A percentile compares a stretch with the other conserved stretches of the same genome.
Conservation (phyloP, 2,329 filamentous ascomycete genomes). For the Fusarium mundagurra region DNA sequence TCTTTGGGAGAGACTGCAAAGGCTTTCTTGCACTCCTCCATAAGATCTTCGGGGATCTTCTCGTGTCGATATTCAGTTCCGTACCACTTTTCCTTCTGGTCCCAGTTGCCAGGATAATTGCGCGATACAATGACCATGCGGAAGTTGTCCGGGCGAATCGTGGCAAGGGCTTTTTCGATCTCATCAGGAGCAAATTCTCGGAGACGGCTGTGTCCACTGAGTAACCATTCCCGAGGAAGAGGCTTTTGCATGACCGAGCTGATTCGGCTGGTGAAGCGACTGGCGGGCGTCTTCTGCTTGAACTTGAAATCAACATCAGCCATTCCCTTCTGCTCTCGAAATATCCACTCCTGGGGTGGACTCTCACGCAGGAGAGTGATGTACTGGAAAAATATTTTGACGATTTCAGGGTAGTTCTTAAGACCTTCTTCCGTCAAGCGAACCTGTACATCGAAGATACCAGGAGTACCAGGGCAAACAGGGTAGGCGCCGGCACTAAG, state of each 20-base stretch:
- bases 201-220: constrained; percentile 81
- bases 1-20: constrained; percentile 64
- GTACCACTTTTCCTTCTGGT: constrained; percentile 95
- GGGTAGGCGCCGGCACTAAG: constrained; percentile 80
- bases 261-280: constrained; percentile 85
- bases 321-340: constrained; percentile 89
- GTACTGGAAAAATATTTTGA: constrained; percentile 90
- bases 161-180: constrained; percentile 78
- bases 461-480: constrained; percentile 79
- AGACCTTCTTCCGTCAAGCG: constrained; percentile 85
- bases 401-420: constrained; percentile 82
- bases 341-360: constrained; percentile 90
- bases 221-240: constrained; percentile 83
- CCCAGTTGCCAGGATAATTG: constrained; percentile 84
- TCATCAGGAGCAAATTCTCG: constrained; percentile 81
- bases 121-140: constrained; percentile 84
- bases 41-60: constrained; percentile 79
- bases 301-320: constrained; percentile 96
- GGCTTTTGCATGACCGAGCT: constrained; percentile 92
- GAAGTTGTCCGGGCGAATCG: constrained; percentile 88
- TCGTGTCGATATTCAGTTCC: constrained; percentile 92
- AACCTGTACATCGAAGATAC: constrained; percentile 82
- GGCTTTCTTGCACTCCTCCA: constrained; percentile 75
- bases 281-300: constrained; percentile 90
- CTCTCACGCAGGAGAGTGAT: constrained; percentile 84